Evolutionary conservation across 257 asterid genomes (phyloP).

Genomic region (Petrea volubilis): DNA sequence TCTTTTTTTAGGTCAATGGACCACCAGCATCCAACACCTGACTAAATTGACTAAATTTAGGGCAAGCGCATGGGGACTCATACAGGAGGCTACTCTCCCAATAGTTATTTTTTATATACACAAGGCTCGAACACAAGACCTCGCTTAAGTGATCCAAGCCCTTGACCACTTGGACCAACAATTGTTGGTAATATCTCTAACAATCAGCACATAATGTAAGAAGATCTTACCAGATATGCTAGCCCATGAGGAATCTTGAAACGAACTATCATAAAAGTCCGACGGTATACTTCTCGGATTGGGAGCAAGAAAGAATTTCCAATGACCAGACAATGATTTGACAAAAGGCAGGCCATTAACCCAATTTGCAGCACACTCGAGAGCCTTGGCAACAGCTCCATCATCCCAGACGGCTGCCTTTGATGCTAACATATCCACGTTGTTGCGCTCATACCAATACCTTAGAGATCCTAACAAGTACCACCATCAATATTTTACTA

Average conservation of each 20-base stretch:
- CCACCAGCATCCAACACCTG: no score
- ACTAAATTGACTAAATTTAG: no score
- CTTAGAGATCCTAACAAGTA: constrained; percentile 50
- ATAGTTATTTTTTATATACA: no score
- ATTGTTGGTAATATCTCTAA: no score
- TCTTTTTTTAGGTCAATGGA: no score
- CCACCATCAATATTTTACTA: background rate
- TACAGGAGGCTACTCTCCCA: no score
- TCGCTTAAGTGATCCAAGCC: no score
- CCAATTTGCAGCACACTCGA: constrained; percentile 66
- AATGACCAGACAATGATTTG: constrained; percentile 57
- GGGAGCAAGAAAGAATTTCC: constrained; percentile 56
- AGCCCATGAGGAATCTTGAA: constrained; percentile 58
- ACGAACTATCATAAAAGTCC: constrained; percentile 43
- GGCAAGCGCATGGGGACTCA: no score
- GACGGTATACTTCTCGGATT: constrained; percentile 41
- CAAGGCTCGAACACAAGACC: no score
- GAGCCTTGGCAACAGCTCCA: constrained; percentile 49
- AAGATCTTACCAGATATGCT: constrained; percentile 48
- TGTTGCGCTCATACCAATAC: constrained; percentile 66
- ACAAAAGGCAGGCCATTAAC: constrained; percentile 60
- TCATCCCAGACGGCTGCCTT: constrained; percentile 67
- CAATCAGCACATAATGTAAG: background rate
- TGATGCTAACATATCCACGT: constrained; percentile 45
- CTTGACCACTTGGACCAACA: no score